phyloP scores from a whole-genome alignment of 345 rosid species.

The Eucalyptus paniculata region DNA sequence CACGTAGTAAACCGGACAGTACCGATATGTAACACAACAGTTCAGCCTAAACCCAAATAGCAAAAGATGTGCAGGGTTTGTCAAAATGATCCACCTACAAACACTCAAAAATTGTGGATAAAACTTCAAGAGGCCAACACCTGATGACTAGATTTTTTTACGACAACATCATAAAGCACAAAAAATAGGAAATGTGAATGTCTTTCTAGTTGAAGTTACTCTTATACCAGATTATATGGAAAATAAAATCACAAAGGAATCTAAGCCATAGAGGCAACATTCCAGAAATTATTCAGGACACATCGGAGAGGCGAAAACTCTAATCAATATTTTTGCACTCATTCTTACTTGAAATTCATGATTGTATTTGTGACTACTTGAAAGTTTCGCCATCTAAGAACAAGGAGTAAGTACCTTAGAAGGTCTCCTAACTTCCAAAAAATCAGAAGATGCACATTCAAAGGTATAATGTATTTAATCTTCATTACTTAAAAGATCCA shows the following conservation, averaged over 20 bases:
- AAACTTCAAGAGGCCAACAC: not conserved
- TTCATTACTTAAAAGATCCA: not conserved
- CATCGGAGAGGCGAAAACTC: not conserved
- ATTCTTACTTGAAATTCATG: not conserved
- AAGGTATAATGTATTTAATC: not conserved
- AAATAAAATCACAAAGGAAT: not conserved
- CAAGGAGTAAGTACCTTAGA: not conserved
- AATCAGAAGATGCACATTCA: not conserved
- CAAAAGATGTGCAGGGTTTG: not conserved
- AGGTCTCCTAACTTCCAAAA: not conserved
- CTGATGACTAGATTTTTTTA: not conserved
- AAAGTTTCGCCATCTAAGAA: not conserved
- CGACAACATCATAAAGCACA: not conserved
- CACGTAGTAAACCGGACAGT: not conserved
- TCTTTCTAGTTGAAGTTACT: not conserved
- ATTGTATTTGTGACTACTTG: not conserved
- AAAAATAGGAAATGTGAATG: not conserved
- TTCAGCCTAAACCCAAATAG: not conserved
- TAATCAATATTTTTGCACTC: not conserved
- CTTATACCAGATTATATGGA: not conserved
- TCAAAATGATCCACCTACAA: not conserved
- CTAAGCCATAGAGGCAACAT: not conserved
- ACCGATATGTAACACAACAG: not conserved
- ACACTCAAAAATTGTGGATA: not conserved
- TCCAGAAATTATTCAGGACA: not conserved